phyloP scores from a whole-genome alignment of 1,139 yeast species.

The Taiozyma sp. region DNA sequence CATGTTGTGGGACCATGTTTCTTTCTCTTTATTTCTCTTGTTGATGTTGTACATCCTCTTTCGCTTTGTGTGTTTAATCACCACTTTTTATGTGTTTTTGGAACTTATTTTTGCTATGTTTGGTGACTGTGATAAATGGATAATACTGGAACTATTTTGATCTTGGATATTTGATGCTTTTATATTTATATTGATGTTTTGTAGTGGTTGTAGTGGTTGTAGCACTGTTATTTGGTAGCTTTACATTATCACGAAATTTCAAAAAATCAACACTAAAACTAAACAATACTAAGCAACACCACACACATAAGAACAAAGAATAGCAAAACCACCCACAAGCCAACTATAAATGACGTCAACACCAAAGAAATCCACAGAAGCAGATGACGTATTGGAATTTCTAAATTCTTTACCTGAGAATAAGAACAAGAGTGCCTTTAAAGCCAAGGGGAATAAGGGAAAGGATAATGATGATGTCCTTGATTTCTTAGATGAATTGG shows the following conservation, averaged over 20 bases:
- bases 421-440: conserved; percentile 32
- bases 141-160: neutral
- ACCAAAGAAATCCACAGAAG: conserved; percentile 33
- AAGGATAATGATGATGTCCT: conserved; percentile 68
- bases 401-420: conserved; percentile 78
- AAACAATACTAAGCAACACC: no score
- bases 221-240: no score
- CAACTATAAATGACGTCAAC: conserved; percentile 12
- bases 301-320: neutral
- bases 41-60: neutral
- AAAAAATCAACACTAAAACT: no score
- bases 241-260: no score
- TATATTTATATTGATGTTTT: neutral
- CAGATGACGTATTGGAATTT: conserved; percentile 85
- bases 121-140: neutral
- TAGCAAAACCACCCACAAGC: neutral
- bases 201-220: no score
- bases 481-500: conserved; percentile 83
- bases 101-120: neutral
- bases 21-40: neutral
- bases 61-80: neutral
- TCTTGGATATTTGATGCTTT: neutral
- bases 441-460: conserved; percentile 16
- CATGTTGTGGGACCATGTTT: neutral
- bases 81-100: no score